Evolutionary conservation across 441 rosid species (phyloP), one percentile per base, ranked within the genome.

Genomic region (California macrophylla): DNA sequence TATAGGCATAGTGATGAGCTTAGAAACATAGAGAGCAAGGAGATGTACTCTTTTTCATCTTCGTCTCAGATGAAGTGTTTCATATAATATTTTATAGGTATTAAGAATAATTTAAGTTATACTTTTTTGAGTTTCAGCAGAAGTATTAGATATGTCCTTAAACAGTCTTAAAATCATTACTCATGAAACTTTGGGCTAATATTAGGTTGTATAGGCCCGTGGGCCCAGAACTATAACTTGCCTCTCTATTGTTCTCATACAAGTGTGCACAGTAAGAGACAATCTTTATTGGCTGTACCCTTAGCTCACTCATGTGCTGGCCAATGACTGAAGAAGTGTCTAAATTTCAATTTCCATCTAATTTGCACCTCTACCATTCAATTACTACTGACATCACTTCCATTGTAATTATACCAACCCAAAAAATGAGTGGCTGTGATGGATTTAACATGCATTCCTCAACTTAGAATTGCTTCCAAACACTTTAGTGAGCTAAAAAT

Each of bases 361-460:
- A 45, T 54, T 54, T 54, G 0, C 6, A 21, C 13, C 24, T 20
- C 25, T 7, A 54, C 62, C 62, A 54, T 54, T 23, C 62, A 54
- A 54, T 54, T 54, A 54, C 21, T 54, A 54, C 20, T 54, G 62
- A 54, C 62, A 54, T 54, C 62, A 54, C 21, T 54, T 23, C 26
- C 62, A 54, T 54, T 18, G 62, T 54, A 54, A 21, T 54, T 21
- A 54, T 54, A 12, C 42, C 42, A 38, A 54, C 16, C 62, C 7
- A 54, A 54, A 21, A 54, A 54, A 54, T 9, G 62, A 54, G 62
- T 54, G 62, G 62, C 62, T 54, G 62, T 5, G 12, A 54, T 54
- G 62, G 62, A 54, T 54, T 54, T 54, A 18, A 54, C 62, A 54
- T 54, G 62, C 62, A 54, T 54, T 54, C 21, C 62, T 54, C 62